Evolutionary conservation across 108 stramenopile genomes (phyloP), one percentile per base, ranked within the genome.

Genomic region (Discostella pseudostelligera): DNA sequence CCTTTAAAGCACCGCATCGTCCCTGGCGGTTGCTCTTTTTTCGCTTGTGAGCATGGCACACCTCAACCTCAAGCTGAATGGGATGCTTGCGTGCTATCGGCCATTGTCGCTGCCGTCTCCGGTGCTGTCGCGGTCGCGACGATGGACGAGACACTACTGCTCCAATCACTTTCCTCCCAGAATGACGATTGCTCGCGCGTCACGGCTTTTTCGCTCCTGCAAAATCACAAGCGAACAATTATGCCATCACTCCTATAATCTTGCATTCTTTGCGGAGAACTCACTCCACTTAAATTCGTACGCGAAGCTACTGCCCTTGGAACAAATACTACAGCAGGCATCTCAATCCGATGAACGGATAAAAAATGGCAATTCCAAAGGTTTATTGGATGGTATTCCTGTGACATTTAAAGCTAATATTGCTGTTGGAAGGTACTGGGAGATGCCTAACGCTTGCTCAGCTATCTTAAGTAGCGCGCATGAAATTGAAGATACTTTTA

Each of bases 351-450:
- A 88, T 58, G 67, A 72, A 13, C 71, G 90, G 42, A 57, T 84
- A 32, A 20, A 28, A 26, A 59, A 59, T 54, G 80, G 67, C 13
- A 48, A 64, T 36, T 40, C 74, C 21, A 70, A 72, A 37, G 78
- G 79, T 48, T 24, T 67, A 14, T 73, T 92, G 28, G 87, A 89
- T 65, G 99, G 99, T 21, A 82, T 99, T 45, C 97, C 97, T 0
- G 64, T 98, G 0, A 92, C 96, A 1, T 79, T 97, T 49, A 99
- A 99, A 69, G 89, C 94, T 21, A 98, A 96, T 80, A 65, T 99
- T 36, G 97, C 96, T 21, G 87, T 93, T 11, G 67, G 65, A 9
- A 61, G 42, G 58, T 77, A 59, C 50, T 77, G 76, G 76, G 71
- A 68, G 8, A 44, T 71, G 42, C 88, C 87, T 14, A 84, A 94